Conservation (phyloP, 2,329 filamentous ascomycete species). For the Trichoderma sp. region DNA sequence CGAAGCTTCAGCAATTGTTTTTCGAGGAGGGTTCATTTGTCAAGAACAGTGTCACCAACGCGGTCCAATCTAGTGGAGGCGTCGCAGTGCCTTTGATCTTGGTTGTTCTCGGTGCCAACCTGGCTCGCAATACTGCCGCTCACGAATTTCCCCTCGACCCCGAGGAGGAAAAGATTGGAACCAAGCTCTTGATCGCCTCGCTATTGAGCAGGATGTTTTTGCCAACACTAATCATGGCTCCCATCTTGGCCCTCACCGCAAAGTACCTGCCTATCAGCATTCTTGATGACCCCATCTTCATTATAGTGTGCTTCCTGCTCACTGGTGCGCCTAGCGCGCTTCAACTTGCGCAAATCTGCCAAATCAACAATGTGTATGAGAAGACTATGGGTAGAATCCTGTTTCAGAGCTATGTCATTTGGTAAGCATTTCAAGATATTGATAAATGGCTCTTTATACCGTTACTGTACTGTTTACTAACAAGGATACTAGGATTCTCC, state of each 20-base stretch:
- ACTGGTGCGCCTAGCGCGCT: constrained; percentile 90
- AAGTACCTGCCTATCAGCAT: constrained; percentile 93
- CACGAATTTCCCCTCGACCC: constrained; percentile 61
- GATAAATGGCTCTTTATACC: neutral
- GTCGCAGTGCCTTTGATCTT: constrained; percentile 94
- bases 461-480: constrained; percentile 29
- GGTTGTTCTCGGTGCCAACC: constrained; percentile 90
- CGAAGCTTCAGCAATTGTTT: constrained; percentile 76
- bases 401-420: constrained; percentile 86
- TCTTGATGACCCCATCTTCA: constrained; percentile 94
- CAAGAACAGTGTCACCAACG: constrained; percentile 87
- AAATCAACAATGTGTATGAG: constrained; percentile 96
- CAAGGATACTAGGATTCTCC: constrained; percentile 68
- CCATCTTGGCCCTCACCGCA: constrained; percentile 78
- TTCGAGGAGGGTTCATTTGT: constrained; percentile 88
- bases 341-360: constrained; percentile 96
- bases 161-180: constrained; percentile 67
- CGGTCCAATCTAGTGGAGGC: constrained; percentile 78
- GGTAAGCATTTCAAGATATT: constrained; percentile 54
- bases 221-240: constrained; percentile 88
- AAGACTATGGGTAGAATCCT: constrained; percentile 88
- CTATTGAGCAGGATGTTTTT: constrained; percentile 88
- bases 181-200: constrained; percentile 79
- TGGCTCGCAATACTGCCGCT: constrained; percentile 85
- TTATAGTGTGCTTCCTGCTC: constrained; percentile 95